Conservation (phyloP, 225 moss, liverwort and hornwort species). For the Pleurozium schreberi region DNA sequence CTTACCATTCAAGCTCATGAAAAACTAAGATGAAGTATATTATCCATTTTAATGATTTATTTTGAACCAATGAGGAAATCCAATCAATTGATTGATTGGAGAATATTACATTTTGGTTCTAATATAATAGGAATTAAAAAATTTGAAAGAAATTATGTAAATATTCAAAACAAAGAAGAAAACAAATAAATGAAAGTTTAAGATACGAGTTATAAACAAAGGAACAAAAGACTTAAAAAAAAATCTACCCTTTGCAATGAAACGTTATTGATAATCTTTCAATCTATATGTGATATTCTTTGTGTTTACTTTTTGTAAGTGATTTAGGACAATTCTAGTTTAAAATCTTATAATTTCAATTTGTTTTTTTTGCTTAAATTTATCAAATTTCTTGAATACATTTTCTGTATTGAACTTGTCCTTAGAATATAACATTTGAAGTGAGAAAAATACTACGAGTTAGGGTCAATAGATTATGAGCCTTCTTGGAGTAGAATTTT, state of each 20-base stretch:
- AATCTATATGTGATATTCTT: neutral
- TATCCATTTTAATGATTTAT: neutral
- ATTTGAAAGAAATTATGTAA: neutral
- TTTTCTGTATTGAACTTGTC: neutral
- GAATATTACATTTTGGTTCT: neutral
- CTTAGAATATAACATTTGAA: neutral
- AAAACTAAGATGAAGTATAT: neutral
- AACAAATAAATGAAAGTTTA: neutral
- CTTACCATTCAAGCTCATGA: neutral
- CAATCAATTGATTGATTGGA: neutral
- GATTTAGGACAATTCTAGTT: neutral
- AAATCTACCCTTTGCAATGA: neutral
- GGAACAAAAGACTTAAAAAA: neutral
- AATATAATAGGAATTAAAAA: neutral
- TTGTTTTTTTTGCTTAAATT: no score
- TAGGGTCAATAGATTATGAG: rapidly evolving
- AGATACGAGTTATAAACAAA: neutral
- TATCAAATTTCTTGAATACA: neutral
- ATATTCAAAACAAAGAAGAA: no score
- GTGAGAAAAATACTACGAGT: neutral
- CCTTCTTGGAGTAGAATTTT: neutral
- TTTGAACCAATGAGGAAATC: neutral
- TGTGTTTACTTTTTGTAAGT: neutral
- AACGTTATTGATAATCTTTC: neutral
- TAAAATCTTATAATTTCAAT: neutral